These are phyloP conservation scores for Durotheca rogersii DNA, from an alignment of 495 filamentous ascomycete genomes.

Conservation along the genomic window DNA sequence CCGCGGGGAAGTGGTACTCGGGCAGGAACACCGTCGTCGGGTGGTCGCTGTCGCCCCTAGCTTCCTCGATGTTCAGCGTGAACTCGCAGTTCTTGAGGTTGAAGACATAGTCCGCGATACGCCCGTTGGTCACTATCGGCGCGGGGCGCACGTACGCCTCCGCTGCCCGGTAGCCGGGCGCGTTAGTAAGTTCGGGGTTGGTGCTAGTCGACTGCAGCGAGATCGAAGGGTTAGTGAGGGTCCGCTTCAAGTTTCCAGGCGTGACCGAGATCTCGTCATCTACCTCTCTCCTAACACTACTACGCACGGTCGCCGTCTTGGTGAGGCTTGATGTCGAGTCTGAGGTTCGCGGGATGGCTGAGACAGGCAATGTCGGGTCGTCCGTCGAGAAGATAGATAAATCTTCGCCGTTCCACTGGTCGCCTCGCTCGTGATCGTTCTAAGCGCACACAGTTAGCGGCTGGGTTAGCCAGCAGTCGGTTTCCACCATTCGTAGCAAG, in stretches of 20 bases:
- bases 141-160: constrained; percentile 89
- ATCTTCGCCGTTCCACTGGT: constrained; percentile 98
- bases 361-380: constrained; percentile 67
- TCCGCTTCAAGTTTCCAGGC: constrained; percentile 70
- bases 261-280: constrained; percentile 59
- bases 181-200: constrained; percentile 53
- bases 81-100: constrained; percentile 77
- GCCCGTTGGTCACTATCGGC: constrained; percentile 72
- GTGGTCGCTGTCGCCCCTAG: constrained; percentile 52
- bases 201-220: constrained; percentile 55
- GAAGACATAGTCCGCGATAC: constrained; percentile 68
- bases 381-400: constrained; percentile 85
- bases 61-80: constrained; percentile 61
- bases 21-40: constrained; percentile 88
- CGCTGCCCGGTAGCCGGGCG: constrained; percentile 79
- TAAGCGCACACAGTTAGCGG: constrained; percentile 31
- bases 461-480: not conserved
- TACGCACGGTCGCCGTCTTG: constrained; percentile 27
- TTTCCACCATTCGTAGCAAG: constrained; percentile 2
- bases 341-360: constrained; percentile 43
- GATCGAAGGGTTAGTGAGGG: constrained; percentile 70
- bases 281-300: constrained; percentile 42
- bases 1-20: constrained; percentile 87
- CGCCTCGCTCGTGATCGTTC: constrained; percentile 88
- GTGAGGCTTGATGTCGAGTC: constrained; percentile 39